phyloP scores from a whole-genome alignment of 2,329 filamentous ascomycete genomes.

The Colletotrichum tropicicola region DNA sequence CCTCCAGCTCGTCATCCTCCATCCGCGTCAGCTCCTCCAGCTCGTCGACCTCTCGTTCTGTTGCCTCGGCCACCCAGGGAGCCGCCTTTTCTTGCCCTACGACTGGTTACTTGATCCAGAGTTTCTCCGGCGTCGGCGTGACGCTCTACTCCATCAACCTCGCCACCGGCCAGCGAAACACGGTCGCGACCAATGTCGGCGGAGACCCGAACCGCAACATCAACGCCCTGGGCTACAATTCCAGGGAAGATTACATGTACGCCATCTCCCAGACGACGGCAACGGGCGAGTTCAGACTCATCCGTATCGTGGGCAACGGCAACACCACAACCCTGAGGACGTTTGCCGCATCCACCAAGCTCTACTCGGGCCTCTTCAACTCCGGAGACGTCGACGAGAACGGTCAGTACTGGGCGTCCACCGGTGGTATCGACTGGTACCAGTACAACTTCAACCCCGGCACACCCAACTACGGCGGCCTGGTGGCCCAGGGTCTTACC shows the following conservation, averaged over 20 bases:
- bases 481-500: slow-evolving; percentile 5
- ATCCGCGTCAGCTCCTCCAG: not conserved
- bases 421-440: slow-evolving; percentile 26
- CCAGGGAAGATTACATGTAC: slow-evolving; percentile 35
- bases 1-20: not conserved
- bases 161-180: not conserved
- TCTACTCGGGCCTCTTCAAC: not conserved
- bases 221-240: slow-evolving; percentile 37
- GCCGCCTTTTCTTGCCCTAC: slow-evolving; percentile 24
- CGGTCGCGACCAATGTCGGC: slow-evolving; percentile 2
- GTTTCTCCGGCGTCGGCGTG: not conserved
- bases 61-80: slow-evolving; percentile 13
- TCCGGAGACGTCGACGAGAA: slow-evolving; percentile 35
- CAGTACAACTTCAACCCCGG: slow-evolving; percentile 33
- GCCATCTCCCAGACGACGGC: slow-evolving; percentile 6
- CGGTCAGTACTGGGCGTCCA: slow-evolving; percentile 30
- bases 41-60: not conserved
- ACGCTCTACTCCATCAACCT: slow-evolving; percentile 32
- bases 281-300: slow-evolving; percentile 3
- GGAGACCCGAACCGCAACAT: slow-evolving; percentile 20
- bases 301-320: slow-evolving; percentile 35
- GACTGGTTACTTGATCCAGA: slow-evolving; percentile 30
- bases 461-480: slow-evolving; percentile 29
- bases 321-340: slow-evolving; percentile 5
- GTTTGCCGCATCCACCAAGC: not conserved